These are phyloP conservation scores for Geranium brycei DNA, from an alignment of 345 rosid genomes.

Conservation along the genomic window DNA sequence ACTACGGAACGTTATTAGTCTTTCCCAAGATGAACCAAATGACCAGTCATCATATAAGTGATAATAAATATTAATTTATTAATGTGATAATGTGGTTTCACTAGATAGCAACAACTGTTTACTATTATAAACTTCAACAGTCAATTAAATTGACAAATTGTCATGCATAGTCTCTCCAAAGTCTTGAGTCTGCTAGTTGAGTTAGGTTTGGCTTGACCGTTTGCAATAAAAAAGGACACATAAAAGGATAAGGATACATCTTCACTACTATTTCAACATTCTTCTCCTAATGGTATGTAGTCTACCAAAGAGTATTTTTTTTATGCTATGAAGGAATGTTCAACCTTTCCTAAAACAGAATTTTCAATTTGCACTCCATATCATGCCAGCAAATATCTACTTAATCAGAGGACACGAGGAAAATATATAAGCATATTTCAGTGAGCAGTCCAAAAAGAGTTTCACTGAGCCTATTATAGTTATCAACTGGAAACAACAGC, in stretches of 20 bases:
- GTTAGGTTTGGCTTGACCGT: constrained; percentile 19
- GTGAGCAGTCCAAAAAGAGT: background rate
- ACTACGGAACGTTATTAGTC: background rate
- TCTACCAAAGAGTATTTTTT: background rate
- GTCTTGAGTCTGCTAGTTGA: constrained; percentile 16
- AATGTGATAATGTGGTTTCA: too few species aligned
- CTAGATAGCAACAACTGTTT: background rate
- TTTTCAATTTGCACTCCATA: background rate
- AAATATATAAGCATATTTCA: background rate
- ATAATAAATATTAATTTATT: too few species aligned
- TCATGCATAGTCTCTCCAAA: constrained; percentile 14
- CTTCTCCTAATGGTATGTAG: background rate
- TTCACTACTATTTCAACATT: background rate
- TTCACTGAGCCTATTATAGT: too few species aligned
- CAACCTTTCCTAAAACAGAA: background rate
- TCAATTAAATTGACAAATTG: background rate
- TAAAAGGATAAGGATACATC: background rate
- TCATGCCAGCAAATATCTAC: background rate
- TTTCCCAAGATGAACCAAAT: background rate
- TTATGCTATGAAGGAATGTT: background rate
- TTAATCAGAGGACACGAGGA: background rate
- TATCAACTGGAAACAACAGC: too few species aligned
- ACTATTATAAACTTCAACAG: background rate
- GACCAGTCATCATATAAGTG: too few species aligned
- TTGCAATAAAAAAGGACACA: background rate